Evolutionary conservation across 2,329 filamentous ascomycete species (phyloP), one percentile per base, ranked within the genome.

Genomic region (Aspergillus jensenii): DNA sequence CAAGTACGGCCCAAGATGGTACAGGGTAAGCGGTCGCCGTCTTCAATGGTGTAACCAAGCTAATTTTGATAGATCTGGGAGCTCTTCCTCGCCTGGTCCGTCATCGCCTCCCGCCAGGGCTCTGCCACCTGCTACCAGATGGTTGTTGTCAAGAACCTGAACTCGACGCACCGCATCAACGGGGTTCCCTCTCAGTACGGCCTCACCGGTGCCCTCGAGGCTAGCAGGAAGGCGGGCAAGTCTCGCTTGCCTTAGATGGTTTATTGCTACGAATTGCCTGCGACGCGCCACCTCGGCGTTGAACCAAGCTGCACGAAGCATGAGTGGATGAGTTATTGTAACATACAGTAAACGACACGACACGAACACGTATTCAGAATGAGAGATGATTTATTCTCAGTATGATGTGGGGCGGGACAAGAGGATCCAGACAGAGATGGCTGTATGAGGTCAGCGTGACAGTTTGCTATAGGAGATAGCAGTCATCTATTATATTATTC

Each of bases 1-100:
- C 73, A 98, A 97, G 84, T 98, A 98, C 74, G 95, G 95, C 71
- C 87, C 89, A 72, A 84, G 90, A 72, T 99, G 95, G 95, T 99
- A 90, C 86, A 88, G 93, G 76, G 90, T 93, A 84, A 81, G 89
- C 21, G n/a, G 19, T 7, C 12, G 12, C 39, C 8, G 2, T 17
- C 17, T 35, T 2, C 19, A 4, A 5, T 6, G n/a, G 2, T 14
- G 21, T 25, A 12, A 3, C 15, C 11, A 17, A 19, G 14, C 12
- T 35, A 33, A 56, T 52, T 17, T 41, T 11, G 5, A 2, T 31
- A 90, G 87, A 95, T 95, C 74, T 96, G 91, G 91, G 90, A 96
- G 73, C 91, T 87, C 78, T 96, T 96, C 86, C 85, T 96, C 59
- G 90, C 90, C 62, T 93, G 87, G 76, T 91, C 90, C 21, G 90